Evolutionary conservation across 1,284 basidiomycete genomes (phyloP).

Genomic region (Irpex rosettiformis): DNA sequence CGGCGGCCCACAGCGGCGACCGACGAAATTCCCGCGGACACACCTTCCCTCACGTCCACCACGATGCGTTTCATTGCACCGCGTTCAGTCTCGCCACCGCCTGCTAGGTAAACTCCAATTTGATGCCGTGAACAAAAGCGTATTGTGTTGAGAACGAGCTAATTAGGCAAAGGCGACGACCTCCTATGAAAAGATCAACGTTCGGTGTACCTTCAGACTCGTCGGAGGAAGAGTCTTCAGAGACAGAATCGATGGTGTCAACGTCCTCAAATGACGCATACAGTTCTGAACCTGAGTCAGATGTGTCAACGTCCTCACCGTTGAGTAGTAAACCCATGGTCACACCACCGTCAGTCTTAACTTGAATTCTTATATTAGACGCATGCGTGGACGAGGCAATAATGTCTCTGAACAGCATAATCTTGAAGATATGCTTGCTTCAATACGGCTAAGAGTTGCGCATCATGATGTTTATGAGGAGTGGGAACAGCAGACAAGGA

Average conservation of each 20-base stretch:
- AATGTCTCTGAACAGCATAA: slow-evolving; percentile 45
- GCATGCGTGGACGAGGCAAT: slow-evolving; percentile 16
- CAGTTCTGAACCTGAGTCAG: slow-evolving; percentile 40
- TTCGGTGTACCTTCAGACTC: slow-evolving; percentile 56
- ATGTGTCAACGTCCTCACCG: slow-evolving; percentile 32
- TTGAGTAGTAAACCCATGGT: slow-evolving; percentile 23
- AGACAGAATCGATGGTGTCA: slow-evolving; percentile 37
- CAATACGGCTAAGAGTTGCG: slow-evolving; percentile 61
- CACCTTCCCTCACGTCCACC: background rate
- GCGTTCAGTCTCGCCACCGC: slow-evolving; percentile 59
- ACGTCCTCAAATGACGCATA: slow-evolving; percentile 35
- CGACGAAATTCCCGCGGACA: background rate
- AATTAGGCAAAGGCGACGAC: slow-evolving; percentile 19
- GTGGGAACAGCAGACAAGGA: slow-evolving; percentile 65
- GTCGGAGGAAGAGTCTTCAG: slow-evolving; percentile 42
- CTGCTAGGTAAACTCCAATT: slow-evolving; percentile 38
- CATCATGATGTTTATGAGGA: slow-evolving; percentile 76
- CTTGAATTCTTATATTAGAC: slow-evolving; percentile 13
- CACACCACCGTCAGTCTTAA: background rate
- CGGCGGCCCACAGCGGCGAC: background rate
- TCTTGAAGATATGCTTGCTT: slow-evolving; percentile 64
- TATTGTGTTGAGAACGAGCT: slow-evolving; percentile 5
- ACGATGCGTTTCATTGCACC: slow-evolving; percentile 62
- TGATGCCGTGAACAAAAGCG: background rate
- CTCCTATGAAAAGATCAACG: slow-evolving; percentile 40